A percentile compares a stretch with the other conserved stretches of the same genome.
phyloP scores from a whole-genome alignment of 2,329 filamentous ascomycete genomes.

The Fusarium coffeatum region DNA sequence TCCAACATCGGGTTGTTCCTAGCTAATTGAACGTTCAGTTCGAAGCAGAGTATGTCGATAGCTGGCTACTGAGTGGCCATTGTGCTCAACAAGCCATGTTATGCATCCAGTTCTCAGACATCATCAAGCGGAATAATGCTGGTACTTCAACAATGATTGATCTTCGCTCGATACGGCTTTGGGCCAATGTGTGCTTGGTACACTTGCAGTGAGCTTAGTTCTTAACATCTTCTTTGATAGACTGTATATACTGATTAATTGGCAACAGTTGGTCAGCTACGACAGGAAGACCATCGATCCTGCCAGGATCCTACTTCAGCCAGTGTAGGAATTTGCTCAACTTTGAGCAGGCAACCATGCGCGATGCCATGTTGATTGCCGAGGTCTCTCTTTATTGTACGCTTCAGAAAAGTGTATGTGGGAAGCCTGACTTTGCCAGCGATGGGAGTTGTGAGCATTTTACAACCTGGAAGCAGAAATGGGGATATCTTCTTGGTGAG shows the following conservation, averaged over 20 bases:
- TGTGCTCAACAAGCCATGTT: constrained; percentile 58
- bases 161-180: constrained; percentile 46
- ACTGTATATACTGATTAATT: background rate
- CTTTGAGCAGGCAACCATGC: constrained; percentile 56
- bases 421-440: constrained; percentile 44
- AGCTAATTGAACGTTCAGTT: constrained; percentile 14
- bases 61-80: constrained; percentile 57
- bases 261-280: constrained; percentile 54
- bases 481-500: constrained; percentile 32
- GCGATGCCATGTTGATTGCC: constrained; percentile 55
- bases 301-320: constrained; percentile 53
- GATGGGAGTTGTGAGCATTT: constrained; percentile 24
- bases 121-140: constrained; percentile 51
- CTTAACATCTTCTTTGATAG: no score
- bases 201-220: constrained; percentile 41
- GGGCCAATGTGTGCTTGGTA: constrained; percentile 34
- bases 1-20: background rate
- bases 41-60: constrained; percentile 55
- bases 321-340: constrained; percentile 55
- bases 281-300: constrained; percentile 54
- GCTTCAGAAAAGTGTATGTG: constrained; percentile 51
- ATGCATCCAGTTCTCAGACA: constrained; percentile 56
- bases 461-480: constrained; percentile 32
- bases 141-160: constrained; percentile 50
- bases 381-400: constrained; percentile 54